Evolutionary conservation across 352 stramenopile genomes (phyloP), one percentile per base, ranked within the genome.

Genomic region (Poterioochromonas sp.): DNA sequence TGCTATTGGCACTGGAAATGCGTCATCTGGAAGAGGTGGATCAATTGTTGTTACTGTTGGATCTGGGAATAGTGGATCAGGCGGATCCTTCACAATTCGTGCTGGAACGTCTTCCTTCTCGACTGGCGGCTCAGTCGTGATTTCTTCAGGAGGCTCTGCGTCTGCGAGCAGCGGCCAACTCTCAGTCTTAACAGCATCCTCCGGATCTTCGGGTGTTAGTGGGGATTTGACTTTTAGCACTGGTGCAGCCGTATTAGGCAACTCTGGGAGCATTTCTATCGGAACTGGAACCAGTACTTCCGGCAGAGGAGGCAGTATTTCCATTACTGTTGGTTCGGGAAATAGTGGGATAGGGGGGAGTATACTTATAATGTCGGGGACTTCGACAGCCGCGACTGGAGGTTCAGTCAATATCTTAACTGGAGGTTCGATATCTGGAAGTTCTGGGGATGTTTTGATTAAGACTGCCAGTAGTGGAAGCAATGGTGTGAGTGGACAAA

Each of bases 311-410:
- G 90, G 92, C 18, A 83, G 87, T 60, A 88, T 97, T 49, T 82
- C 82, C 34, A 44, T 93, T 8, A 84, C 68, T 60, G 88, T 93
- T 79, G 93, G 93, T 11, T 86, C 83, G 58, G 90, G 90, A 26
- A 86, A 90, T 65, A 88, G 88, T 60, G 88, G 85, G 1, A 87
- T 88, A 78, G 93, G 93, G 47, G 92, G 93, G n/a, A 84, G 87
- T 73, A 83, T 96, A 51, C 74, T 79, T 8, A 49, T 97, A 22
- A 85, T 85, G 32, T 88, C 86, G 53, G 92, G 92, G 35, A 83
- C 85, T 37, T 89, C 90, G 51, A 84, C 79, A 35, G 18, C n/a
- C 11, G 35, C 39, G 8, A 58, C n/a, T 58, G 68, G 68, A 58
- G 68, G 68, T n/a, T 12, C 5, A 58, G 32, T 76, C 11, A 22